Evolutionary conservation across 164 flowering plant species (phyloP).

Genomic region (Vitis riparia): DNA sequence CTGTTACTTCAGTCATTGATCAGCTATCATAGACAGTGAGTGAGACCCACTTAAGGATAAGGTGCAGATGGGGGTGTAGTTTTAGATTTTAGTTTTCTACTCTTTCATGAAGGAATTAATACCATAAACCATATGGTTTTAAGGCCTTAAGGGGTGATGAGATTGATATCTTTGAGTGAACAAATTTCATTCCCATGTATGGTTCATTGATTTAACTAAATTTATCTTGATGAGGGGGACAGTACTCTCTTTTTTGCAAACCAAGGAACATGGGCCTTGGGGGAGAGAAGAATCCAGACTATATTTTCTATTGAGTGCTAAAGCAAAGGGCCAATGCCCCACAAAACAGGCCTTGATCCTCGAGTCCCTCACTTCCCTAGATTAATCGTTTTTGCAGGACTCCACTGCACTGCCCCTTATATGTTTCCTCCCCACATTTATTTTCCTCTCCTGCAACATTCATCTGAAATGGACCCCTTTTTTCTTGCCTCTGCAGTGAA

Average conservation of each 20-base stretch:
- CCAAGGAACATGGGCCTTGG: conserved; percentile 23
- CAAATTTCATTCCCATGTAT: no score
- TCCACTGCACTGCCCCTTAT: conserved; percentile 4
- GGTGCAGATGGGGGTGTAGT: conserved; percentile 5
- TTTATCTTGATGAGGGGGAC: neutral
- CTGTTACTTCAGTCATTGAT: neutral
- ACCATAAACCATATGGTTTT: no score
- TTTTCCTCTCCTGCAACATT: conserved; percentile 8
- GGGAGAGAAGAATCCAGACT: neutral
- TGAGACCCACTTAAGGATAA: conserved; percentile 25
- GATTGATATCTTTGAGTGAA: no score
- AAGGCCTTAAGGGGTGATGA: no score
- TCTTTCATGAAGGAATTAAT: neutral
- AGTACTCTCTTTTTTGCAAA: conserved; percentile 10
- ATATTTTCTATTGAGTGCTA: neutral
- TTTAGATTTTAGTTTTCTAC: neutral
- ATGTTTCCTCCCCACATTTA: neutral
- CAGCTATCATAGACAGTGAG: conserved; percentile 15
- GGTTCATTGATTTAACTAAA: no score
- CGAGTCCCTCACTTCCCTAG: conserved; percentile 28
- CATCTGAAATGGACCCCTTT: conserved; percentile 12
- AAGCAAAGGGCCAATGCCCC: neutral
- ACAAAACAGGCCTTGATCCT: conserved; percentile 22
- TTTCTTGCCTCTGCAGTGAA: conserved; percentile 5
- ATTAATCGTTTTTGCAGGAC: conserved; percentile 7